These are phyloP conservation scores for Corinectria fuckeliana DNA, from an alignment of 2,329 filamentous ascomycete genomes.

Conservation along the genomic window DNA sequence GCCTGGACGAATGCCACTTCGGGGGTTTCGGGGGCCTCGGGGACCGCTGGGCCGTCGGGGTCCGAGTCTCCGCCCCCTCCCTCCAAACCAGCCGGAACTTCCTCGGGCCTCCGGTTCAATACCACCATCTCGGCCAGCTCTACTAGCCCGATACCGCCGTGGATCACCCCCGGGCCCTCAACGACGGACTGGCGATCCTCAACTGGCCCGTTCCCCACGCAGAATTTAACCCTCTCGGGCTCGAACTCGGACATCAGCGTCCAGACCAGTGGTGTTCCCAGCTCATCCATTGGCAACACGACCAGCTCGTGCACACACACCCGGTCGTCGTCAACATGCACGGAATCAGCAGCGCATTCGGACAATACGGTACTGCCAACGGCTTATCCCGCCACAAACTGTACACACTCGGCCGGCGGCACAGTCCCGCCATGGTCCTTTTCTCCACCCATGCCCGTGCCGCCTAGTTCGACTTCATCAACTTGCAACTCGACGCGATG, in stretches of 20 bases:
- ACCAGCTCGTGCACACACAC: conserved; percentile 22
- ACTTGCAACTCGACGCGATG: conserved; percentile 35
- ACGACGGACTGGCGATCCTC: conserved; percentile 11
- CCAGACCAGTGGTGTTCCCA: conserved; percentile 11
- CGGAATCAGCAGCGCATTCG: conserved; percentile 11
- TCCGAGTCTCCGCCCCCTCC: conserved; percentile 3
- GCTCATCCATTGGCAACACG: not conserved
- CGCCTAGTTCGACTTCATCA: conserved; percentile 15
- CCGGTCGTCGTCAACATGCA: conserved; percentile 24
- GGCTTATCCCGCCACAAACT: conserved; percentile 19
- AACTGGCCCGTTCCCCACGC: conserved; percentile 12
- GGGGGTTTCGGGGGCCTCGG: conserved; percentile 18
- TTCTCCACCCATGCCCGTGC: conserved; percentile 14
- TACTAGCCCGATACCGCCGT: not conserved
- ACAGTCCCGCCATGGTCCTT: conserved; percentile 18
- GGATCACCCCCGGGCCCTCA: conserved; percentile 17
- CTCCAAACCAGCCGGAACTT: not conserved
- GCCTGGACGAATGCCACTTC: conserved; percentile 29
- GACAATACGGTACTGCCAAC: not conserved
- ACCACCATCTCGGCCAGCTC: conserved; percentile 1
- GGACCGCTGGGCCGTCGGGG: conserved; percentile 12
- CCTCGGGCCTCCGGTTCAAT: conserved; percentile 4
- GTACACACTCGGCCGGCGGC: conserved; percentile 1
- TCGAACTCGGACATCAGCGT: conserved; percentile 2
- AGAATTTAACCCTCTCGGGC: conserved; percentile 26